Conservation (phyloP, 2,329 filamentous ascomycete species). For the Capronia epimyces region DNA sequence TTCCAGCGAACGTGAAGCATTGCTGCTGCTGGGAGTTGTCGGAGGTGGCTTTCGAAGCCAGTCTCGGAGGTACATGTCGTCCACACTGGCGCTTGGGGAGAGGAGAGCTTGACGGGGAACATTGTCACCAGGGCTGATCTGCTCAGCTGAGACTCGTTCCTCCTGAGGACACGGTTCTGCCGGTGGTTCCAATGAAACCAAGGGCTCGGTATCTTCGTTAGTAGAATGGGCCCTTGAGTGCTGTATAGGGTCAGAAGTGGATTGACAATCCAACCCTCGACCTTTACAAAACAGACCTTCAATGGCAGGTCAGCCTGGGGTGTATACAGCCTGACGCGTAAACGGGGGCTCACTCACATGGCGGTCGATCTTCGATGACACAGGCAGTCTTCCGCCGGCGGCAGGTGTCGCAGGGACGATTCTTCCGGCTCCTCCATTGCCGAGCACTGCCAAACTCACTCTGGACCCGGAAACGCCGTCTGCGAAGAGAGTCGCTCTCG, state of each 20-base stretch:
- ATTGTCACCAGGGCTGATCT: slow-evolving; percentile 8
- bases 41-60: slow-evolving; percentile 1
- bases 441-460: slow-evolving; percentile 20
- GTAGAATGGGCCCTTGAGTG: slow-evolving; percentile 6
- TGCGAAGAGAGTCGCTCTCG: slow-evolving; percentile 7
- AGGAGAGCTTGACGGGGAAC: slow-evolving; percentile 1
- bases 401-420: slow-evolving; percentile 45
- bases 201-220: slow-evolving; percentile 12
- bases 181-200: background rate
- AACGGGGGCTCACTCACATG: slow-evolving; percentile 39
- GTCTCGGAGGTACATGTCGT: background rate
- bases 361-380: slow-evolving; percentile 42
- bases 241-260: slow-evolving; percentile 23
- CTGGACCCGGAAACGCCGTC: slow-evolving; percentile 18
- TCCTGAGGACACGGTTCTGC: background rate
- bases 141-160: background rate
- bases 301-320: background rate
- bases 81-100: slow-evolving; percentile 4
- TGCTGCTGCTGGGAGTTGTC: slow-evolving; percentile 9
- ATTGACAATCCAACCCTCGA: slow-evolving; percentile 29
- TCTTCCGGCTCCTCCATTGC: slow-evolving; percentile 41
- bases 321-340: slow-evolving; percentile 1
- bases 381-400: slow-evolving; percentile 46
- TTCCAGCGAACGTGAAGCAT: slow-evolving; percentile 6
- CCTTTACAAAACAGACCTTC: slow-evolving; percentile 31